These are phyloP conservation scores for Pichia sp. DNA, from an alignment of 1,139 yeast species.

Conservation along the genomic window DNA sequence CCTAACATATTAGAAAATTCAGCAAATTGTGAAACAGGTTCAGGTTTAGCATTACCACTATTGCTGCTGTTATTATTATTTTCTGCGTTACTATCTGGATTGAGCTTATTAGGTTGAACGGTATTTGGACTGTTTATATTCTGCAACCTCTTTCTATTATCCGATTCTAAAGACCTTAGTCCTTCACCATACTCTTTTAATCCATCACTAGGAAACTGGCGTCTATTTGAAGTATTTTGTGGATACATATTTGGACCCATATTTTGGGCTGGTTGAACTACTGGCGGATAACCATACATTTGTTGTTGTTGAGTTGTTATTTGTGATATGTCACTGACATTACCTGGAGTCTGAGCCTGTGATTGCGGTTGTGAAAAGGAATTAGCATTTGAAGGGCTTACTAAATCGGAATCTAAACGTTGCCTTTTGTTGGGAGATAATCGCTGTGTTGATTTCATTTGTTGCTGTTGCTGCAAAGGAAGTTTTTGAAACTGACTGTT, in stretches of 20 bases:
- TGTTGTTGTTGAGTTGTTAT: constrained; percentile 1
- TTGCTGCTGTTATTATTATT: not conserved
- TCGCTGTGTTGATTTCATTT: not conserved
- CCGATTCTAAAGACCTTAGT: constrained; percentile 46
- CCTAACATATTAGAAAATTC: constrained; percentile 25
- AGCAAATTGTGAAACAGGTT: constrained; percentile 20
- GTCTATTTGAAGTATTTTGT: constrained; percentile 9
- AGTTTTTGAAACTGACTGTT: not conserved
- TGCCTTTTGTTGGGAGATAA: constrained; percentile 9
- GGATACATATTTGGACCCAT: not conserved
- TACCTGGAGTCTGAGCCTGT: constrained; percentile 5
- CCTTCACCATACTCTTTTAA: constrained; percentile 53
- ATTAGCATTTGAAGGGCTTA: constrained; percentile 4
- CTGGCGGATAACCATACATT: not conserved
- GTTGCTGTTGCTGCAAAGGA: not conserved
- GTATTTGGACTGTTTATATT: not conserved
- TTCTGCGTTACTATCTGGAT: not conserved
- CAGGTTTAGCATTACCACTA: not conserved
- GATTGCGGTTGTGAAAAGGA: constrained; percentile 2
- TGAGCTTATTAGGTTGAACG: not conserved
- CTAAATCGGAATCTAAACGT: constrained; percentile 4
- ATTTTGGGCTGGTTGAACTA: not conserved
- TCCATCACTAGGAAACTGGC: constrained; percentile 20
- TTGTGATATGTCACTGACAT: not conserved
- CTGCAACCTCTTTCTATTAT: constrained; percentile 38